Base-by-base conservation (phyloP, 495 filamentous ascomycete species). In the Sporormia fimetaria region DNA sequence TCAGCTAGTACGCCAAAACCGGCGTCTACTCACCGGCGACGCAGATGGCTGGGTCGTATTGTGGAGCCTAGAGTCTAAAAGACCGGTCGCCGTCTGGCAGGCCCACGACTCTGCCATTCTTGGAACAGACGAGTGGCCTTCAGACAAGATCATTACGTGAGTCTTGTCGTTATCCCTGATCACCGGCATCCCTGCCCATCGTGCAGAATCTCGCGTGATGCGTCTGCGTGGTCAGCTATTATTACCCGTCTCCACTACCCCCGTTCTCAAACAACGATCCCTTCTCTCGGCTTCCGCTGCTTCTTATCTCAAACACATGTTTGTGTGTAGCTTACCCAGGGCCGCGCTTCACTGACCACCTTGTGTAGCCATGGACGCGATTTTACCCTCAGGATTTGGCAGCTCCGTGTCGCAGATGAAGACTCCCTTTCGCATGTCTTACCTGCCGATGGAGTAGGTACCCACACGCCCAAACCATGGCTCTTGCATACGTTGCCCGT, bases 21-120 rank as follows among this genome's bases (percentile, higher is more conserved):
- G 74, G 33, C 78, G 83, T 7, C 77, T 98, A 1, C 55, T 88
- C 20, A 87, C 86, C 4, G 90, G 79, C 12, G 90, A 98, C 61
- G 81, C 84, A 3, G 81, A 94, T 35, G 90, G 90, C 49, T 95
- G 82, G 72, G 65, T 93, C 23, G 70, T 93, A 7, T 60, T 86
- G 16, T 98, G 90, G 90, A 79, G 83, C 51, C 61, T 94, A 12
- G 70, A 76, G 26, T 83, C 75, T 33, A 85, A 90, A 62, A 73
- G 90, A 6, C 77, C 90, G 0, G 69, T 80, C 22, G 82, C 81
- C 0, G 84, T 87, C 1, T 98, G 90, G 90, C 77, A 75, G 51
- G 81, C 85, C 3, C 90, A 98, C 56, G 68, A 72, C n/a, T 76
- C 70, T 4, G 68, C 83, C 22, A 75, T 96, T 21, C 67, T 98